Evolutionary conservation across 2,329 filamentous ascomycete genomes (phyloP).

Genomic region (Apiospora pterosperma): DNA sequence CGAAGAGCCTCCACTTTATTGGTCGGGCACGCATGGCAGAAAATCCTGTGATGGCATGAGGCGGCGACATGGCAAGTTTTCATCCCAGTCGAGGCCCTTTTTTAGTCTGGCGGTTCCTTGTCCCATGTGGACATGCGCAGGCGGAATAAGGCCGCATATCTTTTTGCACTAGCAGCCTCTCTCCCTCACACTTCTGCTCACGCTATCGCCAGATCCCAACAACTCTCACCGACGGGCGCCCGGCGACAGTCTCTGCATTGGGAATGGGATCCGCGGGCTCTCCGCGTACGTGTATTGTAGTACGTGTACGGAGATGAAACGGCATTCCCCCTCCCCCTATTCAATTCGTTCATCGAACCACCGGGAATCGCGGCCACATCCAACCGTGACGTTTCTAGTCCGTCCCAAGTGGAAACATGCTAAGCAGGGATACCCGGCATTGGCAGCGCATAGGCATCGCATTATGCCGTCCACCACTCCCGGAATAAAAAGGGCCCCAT

Average conservation of each 20-base stretch:
- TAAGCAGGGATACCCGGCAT: background rate
- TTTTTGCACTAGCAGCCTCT: no score
- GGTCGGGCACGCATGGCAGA: background rate
- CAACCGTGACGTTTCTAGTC: background rate
- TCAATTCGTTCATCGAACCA: background rate
- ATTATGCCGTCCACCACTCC: background rate
- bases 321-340: background rate
- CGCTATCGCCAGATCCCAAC: no score
- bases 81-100: no score
- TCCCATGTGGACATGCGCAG: background rate
- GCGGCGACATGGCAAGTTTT: no score
- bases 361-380: background rate
- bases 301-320: no score
- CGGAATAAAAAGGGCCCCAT: background rate
- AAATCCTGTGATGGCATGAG: no score
- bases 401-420: background rate
- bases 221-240: no score
- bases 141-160: slow-evolving; percentile 1
- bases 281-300: no score
- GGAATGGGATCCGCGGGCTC: background rate
- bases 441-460: background rate
- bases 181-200: no score
- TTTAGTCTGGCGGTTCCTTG: background rate
- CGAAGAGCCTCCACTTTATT: background rate
- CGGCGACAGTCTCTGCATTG: background rate